Base-by-base conservation (phyloP, 495 filamentous ascomycete genomes). In the Hypoxylon rickii region DNA sequence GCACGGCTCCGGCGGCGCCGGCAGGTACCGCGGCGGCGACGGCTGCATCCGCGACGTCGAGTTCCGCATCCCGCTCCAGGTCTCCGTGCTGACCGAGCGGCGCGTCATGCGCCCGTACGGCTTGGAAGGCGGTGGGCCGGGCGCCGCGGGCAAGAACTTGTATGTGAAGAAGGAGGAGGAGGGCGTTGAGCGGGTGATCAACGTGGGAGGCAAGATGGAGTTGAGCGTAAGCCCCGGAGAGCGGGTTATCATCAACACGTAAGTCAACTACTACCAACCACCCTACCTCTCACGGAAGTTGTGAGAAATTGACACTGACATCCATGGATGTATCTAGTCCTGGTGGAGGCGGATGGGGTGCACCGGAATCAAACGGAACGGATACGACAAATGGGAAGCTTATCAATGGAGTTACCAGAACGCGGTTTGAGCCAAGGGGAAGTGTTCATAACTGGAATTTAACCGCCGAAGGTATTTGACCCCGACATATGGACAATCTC, bases 21-120 rank as follows among this genome's bases (percentile, higher is more conserved):
- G 89, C 1, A 73, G 77, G 62, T 81, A 89, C 58, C 74, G 59
- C 0, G 89, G 89, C 19, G 89, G 89, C 0, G 84, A 92, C 44
- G 89, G 89, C 22, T 88, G 92, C 26, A 72, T 91, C 2, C 77
- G 89, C 1, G 89, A 93, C 55, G 90, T 92, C 47, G 89, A 94
- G 68, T 92, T 92, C 69, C 76, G 88, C n/a, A 82, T 86, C 15
- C 84, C 87, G 0, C 83, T 92, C 42, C 83, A 90, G 55, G 86
- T 86, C 13, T 86, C 82, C 5, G 91, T 92, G 32, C 58, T 93
- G n/a, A 85, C 79, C 29, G 89, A 93, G 65, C 69, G 89, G 11
- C 70, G 89, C 7, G 86, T 91, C 0, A 86, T 86, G 50, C 78
- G 82, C 20, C 89, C 89, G 10, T 93, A 91, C 55, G 89, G 89